These are phyloP conservation scores for Phlebiopsis gigantea DNA, from an alignment of 768 basidiomycete genomes.

Conservation along the genomic window DNA sequence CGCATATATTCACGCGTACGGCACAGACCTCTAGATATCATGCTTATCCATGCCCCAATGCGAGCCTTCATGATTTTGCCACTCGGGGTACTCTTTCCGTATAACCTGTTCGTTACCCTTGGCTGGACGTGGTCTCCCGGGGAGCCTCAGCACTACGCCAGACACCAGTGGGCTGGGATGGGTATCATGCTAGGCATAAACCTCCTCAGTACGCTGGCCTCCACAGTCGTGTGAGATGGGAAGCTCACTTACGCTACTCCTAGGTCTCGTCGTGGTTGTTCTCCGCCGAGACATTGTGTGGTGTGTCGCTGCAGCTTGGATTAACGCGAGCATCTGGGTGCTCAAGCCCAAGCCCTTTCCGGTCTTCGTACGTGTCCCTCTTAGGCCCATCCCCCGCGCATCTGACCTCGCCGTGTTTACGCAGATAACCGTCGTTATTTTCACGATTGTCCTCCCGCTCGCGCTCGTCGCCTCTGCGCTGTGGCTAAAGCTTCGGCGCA, in stretches of 20 bases:
- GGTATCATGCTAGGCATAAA: constrained; percentile 65
- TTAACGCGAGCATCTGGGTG: constrained; percentile 61
- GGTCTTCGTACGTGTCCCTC: constrained; percentile 42
- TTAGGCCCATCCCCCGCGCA: background rate
- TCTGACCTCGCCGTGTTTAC: background rate
- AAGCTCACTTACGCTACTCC: background rate
- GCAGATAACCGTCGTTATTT: constrained; percentile 56
- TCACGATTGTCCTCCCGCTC: constrained; percentile 65
- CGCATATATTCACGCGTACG: background rate
- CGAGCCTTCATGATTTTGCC: constrained; percentile 58
- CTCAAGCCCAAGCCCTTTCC: constrained; percentile 55
- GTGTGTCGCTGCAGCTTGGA: constrained; percentile 72
- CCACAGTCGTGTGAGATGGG: background rate
- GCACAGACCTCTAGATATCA: constrained; percentile 61
- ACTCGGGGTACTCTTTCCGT: constrained; percentile 53
- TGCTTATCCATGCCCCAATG: constrained; percentile 85
- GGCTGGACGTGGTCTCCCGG: constrained; percentile 55
- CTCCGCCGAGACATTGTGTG: constrained; percentile 67
- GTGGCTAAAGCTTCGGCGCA: constrained; percentile 29
- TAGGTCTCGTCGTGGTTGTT: constrained; percentile 50
- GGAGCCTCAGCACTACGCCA: constrained; percentile 46
- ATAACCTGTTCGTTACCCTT: constrained; percentile 64
- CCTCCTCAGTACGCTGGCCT: constrained; percentile 21
- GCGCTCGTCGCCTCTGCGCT: constrained; percentile 42
- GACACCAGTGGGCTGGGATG: constrained; percentile 71